Evolutionary conservation across 2,329 filamentous ascomycete species (phyloP).

Genomic region (Kalaharituber pfeilii): DNA sequence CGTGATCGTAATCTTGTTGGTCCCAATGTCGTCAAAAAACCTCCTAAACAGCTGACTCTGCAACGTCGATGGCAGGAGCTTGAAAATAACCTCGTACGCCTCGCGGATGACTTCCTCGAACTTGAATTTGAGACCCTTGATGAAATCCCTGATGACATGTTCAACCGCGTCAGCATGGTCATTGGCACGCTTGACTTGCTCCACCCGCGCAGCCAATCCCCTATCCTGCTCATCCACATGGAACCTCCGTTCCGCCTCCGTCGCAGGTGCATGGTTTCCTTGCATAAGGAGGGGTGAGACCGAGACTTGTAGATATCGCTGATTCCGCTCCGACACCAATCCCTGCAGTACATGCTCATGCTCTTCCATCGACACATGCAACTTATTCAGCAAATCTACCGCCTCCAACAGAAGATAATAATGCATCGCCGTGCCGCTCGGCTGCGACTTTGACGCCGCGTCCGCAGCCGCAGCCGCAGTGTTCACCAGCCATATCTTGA

Average conservation of each 20-base stretch:
- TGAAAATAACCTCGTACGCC: constrained; percentile 23
- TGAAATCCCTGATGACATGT: constrained; percentile 20
- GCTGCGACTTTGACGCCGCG: not conserved
- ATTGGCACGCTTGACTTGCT: constrained; percentile 22
- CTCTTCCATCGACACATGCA: constrained; percentile 24
- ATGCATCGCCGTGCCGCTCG: constrained; percentile 20
- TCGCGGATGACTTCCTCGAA: constrained; percentile 23
- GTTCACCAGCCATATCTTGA: constrained; percentile 22
- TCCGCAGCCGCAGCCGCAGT: constrained; percentile 16
- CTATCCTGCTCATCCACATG: constrained; percentile 24
- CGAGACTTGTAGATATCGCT: constrained; percentile 23
- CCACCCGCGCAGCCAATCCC: constrained; percentile 22
- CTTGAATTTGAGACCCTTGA: constrained; percentile 21
- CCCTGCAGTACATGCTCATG: constrained; percentile 23
- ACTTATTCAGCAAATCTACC: constrained; percentile 23
- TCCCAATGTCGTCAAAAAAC: constrained; percentile 22
- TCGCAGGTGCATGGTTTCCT: constrained; percentile 21
- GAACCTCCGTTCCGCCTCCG: constrained; percentile 23
- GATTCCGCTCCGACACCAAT: constrained; percentile 23
- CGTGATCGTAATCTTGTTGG: not conserved
- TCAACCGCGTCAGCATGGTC: constrained; percentile 23
- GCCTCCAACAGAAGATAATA: constrained; percentile 24
- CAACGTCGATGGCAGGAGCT: constrained; percentile 21
- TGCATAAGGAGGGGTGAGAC: constrained; percentile 21
- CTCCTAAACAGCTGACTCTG: constrained; percentile 21